Conservation (phyloP, 345 rosid genomes). For the Citrus trifoliata region DNA sequence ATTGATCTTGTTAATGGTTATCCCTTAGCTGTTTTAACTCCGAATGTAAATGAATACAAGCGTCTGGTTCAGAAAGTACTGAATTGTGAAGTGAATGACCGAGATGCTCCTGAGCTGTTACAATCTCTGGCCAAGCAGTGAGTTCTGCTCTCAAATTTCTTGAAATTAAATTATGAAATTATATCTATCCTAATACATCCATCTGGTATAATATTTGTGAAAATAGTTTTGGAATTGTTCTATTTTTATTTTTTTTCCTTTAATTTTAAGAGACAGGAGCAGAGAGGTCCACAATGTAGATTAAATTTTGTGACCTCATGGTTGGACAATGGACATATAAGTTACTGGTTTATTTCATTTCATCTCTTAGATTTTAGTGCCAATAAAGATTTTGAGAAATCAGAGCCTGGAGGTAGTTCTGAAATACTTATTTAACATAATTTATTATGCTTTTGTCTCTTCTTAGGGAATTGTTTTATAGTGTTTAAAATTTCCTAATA, state of each 20-base stretch:
- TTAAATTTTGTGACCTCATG: neutral
- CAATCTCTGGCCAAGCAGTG: constrained; percentile 69
- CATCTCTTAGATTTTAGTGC: neutral
- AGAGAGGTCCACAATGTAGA: neutral
- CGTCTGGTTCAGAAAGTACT: constrained; percentile 77
- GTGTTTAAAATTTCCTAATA: constrained; percentile 15
- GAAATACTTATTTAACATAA: neutral
- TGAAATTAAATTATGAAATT: neutral
- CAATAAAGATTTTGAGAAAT: neutral
- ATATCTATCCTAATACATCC: neutral
- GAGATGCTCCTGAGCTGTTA: constrained; percentile 54
- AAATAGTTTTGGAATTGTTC: neutral
- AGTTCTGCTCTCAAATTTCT: constrained; percentile 13
- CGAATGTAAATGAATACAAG: constrained; percentile 90
- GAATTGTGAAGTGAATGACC: constrained; percentile 60
- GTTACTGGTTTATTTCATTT: neutral
- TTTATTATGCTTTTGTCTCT: neutral
- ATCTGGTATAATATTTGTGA: neutral
- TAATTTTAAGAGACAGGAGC: neutral
- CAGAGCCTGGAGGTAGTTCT: neutral
- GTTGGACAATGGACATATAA: neutral
- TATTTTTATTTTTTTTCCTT: neutral
- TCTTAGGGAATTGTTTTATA: neutral
- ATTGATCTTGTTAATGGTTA: constrained; percentile 72
- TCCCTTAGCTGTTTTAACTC: constrained; percentile 80